Percentiles rank a stretch among this genome's conserved stretches.
These are phyloP conservation scores for Papiliotrema fonsecae DNA, from an alignment of 1,284 basidiomycete species.

Conservation along the genomic window DNA sequence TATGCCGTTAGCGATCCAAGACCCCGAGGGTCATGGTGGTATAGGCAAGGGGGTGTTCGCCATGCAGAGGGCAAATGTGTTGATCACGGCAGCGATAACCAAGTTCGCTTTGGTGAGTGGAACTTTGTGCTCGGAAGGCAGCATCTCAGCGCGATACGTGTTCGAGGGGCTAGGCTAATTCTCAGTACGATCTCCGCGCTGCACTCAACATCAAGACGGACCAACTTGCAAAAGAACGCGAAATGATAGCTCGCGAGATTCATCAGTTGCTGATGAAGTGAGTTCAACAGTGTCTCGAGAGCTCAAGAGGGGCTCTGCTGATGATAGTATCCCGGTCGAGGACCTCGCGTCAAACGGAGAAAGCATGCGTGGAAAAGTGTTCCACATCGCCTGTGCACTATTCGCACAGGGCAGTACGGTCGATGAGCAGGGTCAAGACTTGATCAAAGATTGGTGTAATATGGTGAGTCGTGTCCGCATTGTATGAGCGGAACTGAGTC, in stretches of 20 bases:
- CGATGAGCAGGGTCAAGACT: constrained; percentile 32
- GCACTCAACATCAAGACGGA: constrained; percentile 35
- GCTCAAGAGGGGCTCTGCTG: not conserved
- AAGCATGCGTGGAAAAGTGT: constrained; percentile 44
- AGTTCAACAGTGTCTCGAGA: constrained; percentile 4
- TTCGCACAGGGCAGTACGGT: constrained; percentile 29
- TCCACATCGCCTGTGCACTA: constrained; percentile 46
- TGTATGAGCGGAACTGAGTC: too few species aligned
- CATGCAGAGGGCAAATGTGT: constrained; percentile 43
- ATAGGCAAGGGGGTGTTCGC: constrained; percentile 31
- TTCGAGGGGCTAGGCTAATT: too few species aligned
- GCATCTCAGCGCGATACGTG: not conserved
- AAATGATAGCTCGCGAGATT: constrained; percentile 43
- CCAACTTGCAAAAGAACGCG: constrained; percentile 36
- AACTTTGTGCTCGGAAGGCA: not conserved
- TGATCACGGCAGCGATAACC: constrained; percentile 44
- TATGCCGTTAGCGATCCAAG: constrained; percentile 33
- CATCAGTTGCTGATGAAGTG: constrained; percentile 42
- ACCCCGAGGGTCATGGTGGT: constrained; percentile 16
- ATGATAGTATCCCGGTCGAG: constrained; percentile 43
- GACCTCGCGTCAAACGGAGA: constrained; percentile 48
- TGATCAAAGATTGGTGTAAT: constrained; percentile 47
- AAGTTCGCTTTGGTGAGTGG: constrained; percentile 46
- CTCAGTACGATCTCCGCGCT: constrained; percentile 37
- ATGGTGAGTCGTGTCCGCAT: constrained; percentile 27